Conservation (phyloP, 2,329 filamentous ascomycete species). For the Colletotrichum sansevieriae region DNA sequence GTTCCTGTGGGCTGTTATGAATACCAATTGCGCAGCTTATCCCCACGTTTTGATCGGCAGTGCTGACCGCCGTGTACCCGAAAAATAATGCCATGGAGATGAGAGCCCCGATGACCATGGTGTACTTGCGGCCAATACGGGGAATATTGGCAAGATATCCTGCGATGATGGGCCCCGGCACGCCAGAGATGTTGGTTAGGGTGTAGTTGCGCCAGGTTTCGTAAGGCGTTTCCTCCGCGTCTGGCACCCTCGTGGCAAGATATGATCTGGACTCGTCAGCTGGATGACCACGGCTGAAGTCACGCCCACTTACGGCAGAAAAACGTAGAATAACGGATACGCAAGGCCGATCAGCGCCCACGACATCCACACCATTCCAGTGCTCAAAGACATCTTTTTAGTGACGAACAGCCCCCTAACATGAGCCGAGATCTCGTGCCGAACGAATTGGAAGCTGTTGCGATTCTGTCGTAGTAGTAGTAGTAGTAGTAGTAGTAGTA, state of each 20-base stretch:
- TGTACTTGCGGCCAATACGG: conserved; percentile 72
- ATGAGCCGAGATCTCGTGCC: conserved; percentile 57
- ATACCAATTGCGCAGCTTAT: conserved; percentile 72
- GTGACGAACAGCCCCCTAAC: conserved; percentile 75
- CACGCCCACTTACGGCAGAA: conserved; percentile 65
- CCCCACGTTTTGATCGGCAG: conserved; percentile 71
- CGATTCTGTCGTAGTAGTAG: no score
- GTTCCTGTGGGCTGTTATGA: not conserved
- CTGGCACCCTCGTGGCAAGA: conserved; percentile 25
- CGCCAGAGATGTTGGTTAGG: conserved; percentile 74
- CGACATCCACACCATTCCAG: conserved; percentile 74
- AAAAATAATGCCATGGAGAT: conserved; percentile 80
- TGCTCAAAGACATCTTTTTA: conserved; percentile 70
- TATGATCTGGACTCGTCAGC: conserved; percentile 23
- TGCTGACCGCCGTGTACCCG: conserved; percentile 77
- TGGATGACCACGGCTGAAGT: not conserved
- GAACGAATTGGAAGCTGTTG: conserved; percentile 18
- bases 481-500: no score
- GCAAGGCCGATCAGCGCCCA: conserved; percentile 80
- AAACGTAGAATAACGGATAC: conserved; percentile 82
- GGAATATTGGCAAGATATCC: conserved; percentile 73
- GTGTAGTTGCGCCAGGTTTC: conserved; percentile 81
- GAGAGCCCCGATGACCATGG: conserved; percentile 75
- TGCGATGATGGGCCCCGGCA: conserved; percentile 78
- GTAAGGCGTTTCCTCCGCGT: conserved; percentile 29